Evolutionary conservation across 2,329 filamentous ascomycete genomes (phyloP), one percentile per base, ranked within the genome.

Genomic region (Neonectria sp.): DNA sequence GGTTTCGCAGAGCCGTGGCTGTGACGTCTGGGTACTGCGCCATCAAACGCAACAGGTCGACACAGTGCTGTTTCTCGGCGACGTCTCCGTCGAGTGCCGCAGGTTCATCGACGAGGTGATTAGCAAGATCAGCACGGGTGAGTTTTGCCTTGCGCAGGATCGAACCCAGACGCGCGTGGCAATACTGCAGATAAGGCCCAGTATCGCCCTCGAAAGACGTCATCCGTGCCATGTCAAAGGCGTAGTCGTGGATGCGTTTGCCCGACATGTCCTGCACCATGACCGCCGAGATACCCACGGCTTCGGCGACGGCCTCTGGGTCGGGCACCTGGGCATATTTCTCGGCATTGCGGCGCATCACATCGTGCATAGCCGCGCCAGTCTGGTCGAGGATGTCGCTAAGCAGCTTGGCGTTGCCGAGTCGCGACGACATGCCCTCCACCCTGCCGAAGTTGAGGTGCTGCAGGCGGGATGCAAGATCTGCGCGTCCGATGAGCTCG

Each of bases 241-340:
- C 84, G 80, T 92, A 82, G 68, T 82, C 79, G 69, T 82, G 79
- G 65, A 79, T 76, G 52, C 75, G 63, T 84, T 92, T 93, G 73
- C 90, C 90, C 73, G 86, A 88, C 89, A 93, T 92, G 76, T 93
- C 91, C 77, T 93, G 91, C 2, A 93, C 90, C 88, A 93, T 92
- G 77, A 93, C 90, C 33, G 90, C 88, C 2, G 88, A 88, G 74
- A 92, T 92, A 60, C 91, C 91, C 4, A 93, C 82, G 2, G 83
- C 88, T 78, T 93, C 91, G 17, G 91, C 90, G 3, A 87, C 88
- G 67, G 85, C 82, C 51, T 86, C 87, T 0, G 91, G 91, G 67
- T 93, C 83, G 65, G 86, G 86, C 24, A 93, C 86, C 77, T 92
- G 89, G 61, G 85, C 82, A 78, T 92, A 92, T 80, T 92, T 92